These are phyloP conservation scores for Coniochaeta sp. DNA, from an alignment of 2,329 filamentous ascomycete genomes.

Conservation along the genomic window DNA sequence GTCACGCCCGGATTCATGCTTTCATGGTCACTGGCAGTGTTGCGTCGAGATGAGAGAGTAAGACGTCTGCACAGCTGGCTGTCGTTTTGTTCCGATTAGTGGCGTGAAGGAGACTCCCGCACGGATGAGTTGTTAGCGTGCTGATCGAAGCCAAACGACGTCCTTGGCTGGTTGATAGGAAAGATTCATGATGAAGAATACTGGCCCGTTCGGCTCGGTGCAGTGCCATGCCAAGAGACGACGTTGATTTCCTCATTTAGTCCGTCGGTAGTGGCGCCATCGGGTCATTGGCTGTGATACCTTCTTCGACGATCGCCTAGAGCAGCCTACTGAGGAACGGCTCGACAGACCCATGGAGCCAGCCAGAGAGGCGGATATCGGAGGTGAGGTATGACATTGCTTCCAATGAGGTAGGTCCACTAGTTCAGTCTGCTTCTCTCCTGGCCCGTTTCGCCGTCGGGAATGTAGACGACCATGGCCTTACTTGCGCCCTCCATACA, in stretches of 20 bases:
- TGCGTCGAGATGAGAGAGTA: conserved; percentile 23
- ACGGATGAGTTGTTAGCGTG: conserved; percentile 52
- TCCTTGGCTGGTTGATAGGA: conserved; percentile 54
- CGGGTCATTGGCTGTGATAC: too few relatives aligned
- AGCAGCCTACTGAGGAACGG: conserved; percentile 72
- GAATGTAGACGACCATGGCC: conserved; percentile 60
- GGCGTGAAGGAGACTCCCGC: conserved; percentile 63
- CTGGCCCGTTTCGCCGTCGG: conserved; percentile 15
- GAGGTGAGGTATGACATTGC: conserved; percentile 35
- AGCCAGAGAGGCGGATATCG: conserved; percentile 48
- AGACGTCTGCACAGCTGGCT: conserved; percentile 40
- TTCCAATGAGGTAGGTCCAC: not conserved
- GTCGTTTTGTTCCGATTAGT: conserved; percentile 29
- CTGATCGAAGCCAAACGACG: conserved; percentile 64
- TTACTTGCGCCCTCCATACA: conserved; percentile 89
- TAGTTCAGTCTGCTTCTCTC: not conserved
- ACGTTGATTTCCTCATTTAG: too few relatives aligned
- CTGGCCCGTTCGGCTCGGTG: too few relatives aligned
- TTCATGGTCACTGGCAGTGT: conserved; percentile 50
- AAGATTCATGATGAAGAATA: too few relatives aligned
- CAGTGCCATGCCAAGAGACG: too few relatives aligned
- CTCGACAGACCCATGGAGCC: conserved; percentile 62
- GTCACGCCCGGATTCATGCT: conserved; percentile 28
- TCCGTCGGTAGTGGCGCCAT: not conserved
- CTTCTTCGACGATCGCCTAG: conserved; percentile 40